phyloP scores from a whole-genome alignment of 1,139 yeast genomes.

The Sugiyamaella paludigena region DNA sequence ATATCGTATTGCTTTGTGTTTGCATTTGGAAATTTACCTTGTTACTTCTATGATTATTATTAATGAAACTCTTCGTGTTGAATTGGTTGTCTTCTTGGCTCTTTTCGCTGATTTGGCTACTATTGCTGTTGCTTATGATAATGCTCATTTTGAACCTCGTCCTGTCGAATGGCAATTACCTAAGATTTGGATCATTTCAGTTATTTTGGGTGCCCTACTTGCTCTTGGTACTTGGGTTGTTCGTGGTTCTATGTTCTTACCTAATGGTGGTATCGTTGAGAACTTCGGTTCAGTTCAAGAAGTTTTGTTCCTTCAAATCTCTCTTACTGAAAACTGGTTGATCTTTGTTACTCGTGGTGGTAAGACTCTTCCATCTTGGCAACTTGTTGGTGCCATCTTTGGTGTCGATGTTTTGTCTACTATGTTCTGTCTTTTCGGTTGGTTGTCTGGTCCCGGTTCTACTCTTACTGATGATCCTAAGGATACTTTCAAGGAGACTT shows the following conservation, averaged over 20 bases:
- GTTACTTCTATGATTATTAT: constrained; percentile 94
- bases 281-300: constrained; percentile 93
- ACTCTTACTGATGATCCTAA: constrained; percentile 29
- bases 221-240: constrained; percentile 93
- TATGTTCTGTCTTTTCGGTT: constrained; percentile 88
- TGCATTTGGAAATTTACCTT: constrained; percentile 88
- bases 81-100: constrained; percentile 90
- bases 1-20: constrained; percentile 91
- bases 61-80: constrained; percentile 77
- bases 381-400: constrained; percentile 88
- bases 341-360: constrained; percentile 96
- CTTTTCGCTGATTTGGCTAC: constrained; percentile 96
- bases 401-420: constrained; percentile 87
- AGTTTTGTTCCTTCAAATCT: constrained; percentile 86
- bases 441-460: constrained; percentile 67
- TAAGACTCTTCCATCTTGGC: constrained; percentile 99
- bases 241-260: constrained; percentile 84
- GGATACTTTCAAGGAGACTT: constrained; percentile 35
- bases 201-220: constrained; percentile 73
- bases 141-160: constrained; percentile 85
- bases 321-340: constrained; percentile 94
- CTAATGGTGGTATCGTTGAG: constrained; percentile 87
- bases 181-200: constrained; percentile 96
- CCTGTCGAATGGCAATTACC: constrained; percentile 96
- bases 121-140: constrained; percentile 91